Base-by-base conservation (phyloP, 192 early-diverging fungal genomes). In the Backusella sp. region DNA sequence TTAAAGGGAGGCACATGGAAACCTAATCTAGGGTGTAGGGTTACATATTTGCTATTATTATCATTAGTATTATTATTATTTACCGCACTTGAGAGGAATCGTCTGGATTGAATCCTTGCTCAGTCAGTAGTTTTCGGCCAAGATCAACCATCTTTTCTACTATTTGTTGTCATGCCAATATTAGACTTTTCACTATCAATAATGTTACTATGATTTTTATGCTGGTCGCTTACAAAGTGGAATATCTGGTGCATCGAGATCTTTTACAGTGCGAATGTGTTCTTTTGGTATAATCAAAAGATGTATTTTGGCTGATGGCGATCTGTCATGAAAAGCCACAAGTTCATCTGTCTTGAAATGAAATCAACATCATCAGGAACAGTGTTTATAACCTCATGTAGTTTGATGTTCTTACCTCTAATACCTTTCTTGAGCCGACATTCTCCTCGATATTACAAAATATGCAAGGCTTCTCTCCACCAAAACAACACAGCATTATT, bases 1-100 rank as follows among this genome's bases (percentile, higher is more conserved):
- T 85, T 89, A 77, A 90, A 94, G 0, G 91, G 92, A 14, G 93
- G 93, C 6, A 91, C 78, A 73, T 94, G 93, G 76, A 93, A 94
- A 9, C 93, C 91, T 9, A 92, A 39, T 12, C 85, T 86, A 75
- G 37, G 6, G 46, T 49, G 37, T n/a, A 49, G 46, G 46, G 46
- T 39, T 23, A 36, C 34, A 70, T 49, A 42, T 8, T 53, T n/a
- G 23, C 21, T 39, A 69, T 5, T 71, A 37, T 21, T 73, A 17
- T 21, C 28, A 35, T 41, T 15, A 56, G 11, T 46, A 41, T n/a
- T 46, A 41, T n/a, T 26, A 12, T 12, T 35, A 26, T 36, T 62
- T 79, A 81, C 84, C 77, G 73, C 34, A 37, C 73, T 26, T 80
- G 68, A 26, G 68, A 69, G 46, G 34, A 12, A 34, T 37, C 59